phyloP scores from a whole-genome alignment of 2,329 filamentous ascomycete species.

The Tricladium varicosporioides region DNA sequence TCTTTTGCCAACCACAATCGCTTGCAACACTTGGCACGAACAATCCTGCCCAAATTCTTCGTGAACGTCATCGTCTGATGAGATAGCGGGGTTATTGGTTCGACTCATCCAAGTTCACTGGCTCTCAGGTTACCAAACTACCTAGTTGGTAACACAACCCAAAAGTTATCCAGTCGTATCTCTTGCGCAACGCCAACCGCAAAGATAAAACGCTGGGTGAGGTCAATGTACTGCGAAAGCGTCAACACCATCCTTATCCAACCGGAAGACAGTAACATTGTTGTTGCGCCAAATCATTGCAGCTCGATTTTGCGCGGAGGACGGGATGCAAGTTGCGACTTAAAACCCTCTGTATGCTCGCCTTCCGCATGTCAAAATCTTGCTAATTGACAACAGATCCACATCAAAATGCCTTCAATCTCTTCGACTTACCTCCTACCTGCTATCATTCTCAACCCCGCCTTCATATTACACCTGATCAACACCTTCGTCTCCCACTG shows the following conservation, averaged over 20 bases:
- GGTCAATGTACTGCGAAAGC: neutral
- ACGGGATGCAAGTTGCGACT: neutral
- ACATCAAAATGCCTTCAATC: constrained; percentile 28
- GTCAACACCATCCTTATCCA: neutral
- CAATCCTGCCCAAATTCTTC: constrained; percentile 6
- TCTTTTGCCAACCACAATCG: neutral
- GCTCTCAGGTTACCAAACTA: neutral
- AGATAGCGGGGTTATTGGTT: constrained; percentile 7
- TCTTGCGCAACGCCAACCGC: neutral
- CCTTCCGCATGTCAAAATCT: neutral
- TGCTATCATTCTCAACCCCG: constrained; percentile 39
- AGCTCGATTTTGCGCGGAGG: neutral
- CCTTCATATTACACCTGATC: constrained; percentile 39
- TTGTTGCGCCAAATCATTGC: neutral
- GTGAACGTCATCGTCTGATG: constrained; percentile 11
- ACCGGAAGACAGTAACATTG: neutral
- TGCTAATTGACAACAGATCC: constrained; percentile 2
- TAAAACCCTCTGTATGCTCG: neutral
- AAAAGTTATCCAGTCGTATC: neutral
- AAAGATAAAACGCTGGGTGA: neutral
- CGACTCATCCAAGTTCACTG: neutral
- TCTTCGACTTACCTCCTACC: constrained; percentile 34
- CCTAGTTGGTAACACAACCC: neutral
- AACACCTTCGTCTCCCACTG: constrained; percentile 38
- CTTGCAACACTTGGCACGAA: constrained; percentile 8